These are phyloP conservation scores for Ormosia emarginata DNA, from an alignment of 306 rosid species.

Conservation along the genomic window DNA sequence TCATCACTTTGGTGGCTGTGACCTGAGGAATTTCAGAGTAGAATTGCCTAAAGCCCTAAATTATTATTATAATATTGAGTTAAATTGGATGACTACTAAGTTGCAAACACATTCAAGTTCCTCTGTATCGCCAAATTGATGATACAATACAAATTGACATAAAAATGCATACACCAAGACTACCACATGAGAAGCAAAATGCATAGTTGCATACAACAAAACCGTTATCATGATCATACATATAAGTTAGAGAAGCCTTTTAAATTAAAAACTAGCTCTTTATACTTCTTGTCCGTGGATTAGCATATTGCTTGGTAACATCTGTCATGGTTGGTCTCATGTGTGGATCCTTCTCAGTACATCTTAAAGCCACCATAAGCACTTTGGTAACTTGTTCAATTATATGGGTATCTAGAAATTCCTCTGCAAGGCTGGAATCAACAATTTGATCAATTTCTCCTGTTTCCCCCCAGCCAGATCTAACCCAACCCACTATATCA, in stretches of 20 bases:
- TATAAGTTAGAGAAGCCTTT: background rate
- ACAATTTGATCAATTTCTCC: conserved; percentile 44
- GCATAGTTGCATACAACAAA: background rate
- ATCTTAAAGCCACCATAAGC: conserved; percentile 55
- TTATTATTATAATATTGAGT: too few relatives aligned
- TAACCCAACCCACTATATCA: conserved; percentile 52
- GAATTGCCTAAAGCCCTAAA: too few relatives aligned
- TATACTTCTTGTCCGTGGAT: conserved; percentile 2
- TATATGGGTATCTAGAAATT: conserved; percentile 33
- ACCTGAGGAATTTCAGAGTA: too few relatives aligned
- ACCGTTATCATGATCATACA: background rate
- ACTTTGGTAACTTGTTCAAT: conserved; percentile 46
- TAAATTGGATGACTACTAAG: too few relatives aligned
- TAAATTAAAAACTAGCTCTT: background rate
- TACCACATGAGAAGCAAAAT: background rate
- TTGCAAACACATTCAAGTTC: background rate
- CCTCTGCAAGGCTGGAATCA: conserved; percentile 52
- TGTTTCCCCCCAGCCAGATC: conserved; percentile 42
- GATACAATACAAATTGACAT: background rate
- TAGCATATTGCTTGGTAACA: conserved; percentile 42
- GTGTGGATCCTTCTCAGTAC: conserved; percentile 56
- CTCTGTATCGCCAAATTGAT: background rate
- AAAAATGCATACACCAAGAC: background rate
- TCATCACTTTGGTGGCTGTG: too few relatives aligned
- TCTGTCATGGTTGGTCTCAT: conserved; percentile 64